These are phyloP conservation scores for Arabidopsis thaliana DNA, from an alignment of 345 rosid species.

Conservation along the genomic window DNA sequence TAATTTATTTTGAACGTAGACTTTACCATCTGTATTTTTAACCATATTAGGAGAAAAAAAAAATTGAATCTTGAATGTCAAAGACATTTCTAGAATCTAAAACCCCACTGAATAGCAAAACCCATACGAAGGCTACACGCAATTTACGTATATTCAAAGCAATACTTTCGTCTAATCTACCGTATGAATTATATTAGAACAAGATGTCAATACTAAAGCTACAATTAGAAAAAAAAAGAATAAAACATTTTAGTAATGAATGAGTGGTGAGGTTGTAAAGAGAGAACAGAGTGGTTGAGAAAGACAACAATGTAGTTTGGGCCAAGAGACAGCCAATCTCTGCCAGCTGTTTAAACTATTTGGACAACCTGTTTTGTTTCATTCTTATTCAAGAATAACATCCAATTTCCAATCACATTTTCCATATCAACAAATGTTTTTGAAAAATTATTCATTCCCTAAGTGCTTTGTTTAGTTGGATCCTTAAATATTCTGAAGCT, in stretches of 20 bases:
- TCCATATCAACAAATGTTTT: background rate
- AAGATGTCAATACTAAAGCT: conserved; percentile 8
- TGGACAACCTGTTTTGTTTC: conserved; percentile 46
- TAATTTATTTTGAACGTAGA: background rate
- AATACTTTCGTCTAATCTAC: conserved; percentile 25
- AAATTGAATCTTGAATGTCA: conserved; percentile 26
- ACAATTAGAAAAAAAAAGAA: background rate
- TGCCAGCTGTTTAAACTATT: conserved; percentile 39
- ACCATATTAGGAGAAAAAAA: background rate
- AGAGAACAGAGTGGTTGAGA: conserved; percentile 42
- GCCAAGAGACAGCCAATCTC: conserved; percentile 33
- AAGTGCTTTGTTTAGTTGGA: background rate
- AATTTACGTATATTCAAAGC: conserved; percentile 16
- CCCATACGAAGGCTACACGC: conserved; percentile 4
- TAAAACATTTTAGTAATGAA: conserved; percentile 19
- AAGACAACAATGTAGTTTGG: conserved; percentile 31
- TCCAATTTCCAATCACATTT: conserved; percentile 6
- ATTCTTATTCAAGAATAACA: conserved; percentile 16
- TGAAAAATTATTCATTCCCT: background rate
- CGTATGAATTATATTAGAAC: background rate
- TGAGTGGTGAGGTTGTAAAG: conserved; percentile 45
- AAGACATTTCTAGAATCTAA: conserved; percentile 37
- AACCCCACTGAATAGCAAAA: background rate
- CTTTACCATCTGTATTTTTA: background rate
- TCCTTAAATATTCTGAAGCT: too few species aligned